Base-by-base conservation (phyloP, 179 eudicot genomes). In the Patellifolia procumbens region DNA sequence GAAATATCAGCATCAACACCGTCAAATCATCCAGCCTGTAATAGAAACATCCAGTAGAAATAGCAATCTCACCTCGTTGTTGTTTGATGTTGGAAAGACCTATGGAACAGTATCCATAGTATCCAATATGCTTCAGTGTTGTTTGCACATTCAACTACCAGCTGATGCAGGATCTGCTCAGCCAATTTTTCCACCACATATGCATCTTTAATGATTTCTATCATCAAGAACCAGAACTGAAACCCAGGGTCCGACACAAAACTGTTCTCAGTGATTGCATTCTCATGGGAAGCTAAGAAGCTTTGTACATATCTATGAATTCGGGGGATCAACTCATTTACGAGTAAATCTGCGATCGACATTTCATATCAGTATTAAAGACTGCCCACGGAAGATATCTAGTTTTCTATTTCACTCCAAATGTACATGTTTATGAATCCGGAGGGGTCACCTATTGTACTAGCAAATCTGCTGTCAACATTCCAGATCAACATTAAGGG, bases 71-170 rank as follows among this genome's bases (percentile, higher is more conserved):
- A 90, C 98, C 97, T 94, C 74, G 91, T 66, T 34, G 94, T 70
- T 28, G 87, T 56, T 80, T 88, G 93, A 51, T 42, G 79, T 77
- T 81, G 81, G 34, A 65, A 74, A 71, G 84, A 52, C 64, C 55
- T 86, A 64, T 88, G 86, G 81, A 89, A 94, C 79, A 94, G 75
- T 56, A 89, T 77, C 97, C 93, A 88, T 63, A 94, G 77, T 77
- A 86, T 74, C 98, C 97, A 94, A 84, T 92, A 93, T 55, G 95
- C 97, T 81, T 94, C 98, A 34, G 81, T 68, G 70, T 85, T 89
- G 60, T 82, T 87, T 52, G 78, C 86, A 79, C 82, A 71, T 83
- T 83, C 85, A 76, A 79, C 67, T 63, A 85, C 87, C 74, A 94
- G 79, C 74, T 88, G 88, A 82, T 49, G 88, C 84, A 94, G 80